Base-by-base conservation (phyloP, 345 rosid genomes). In the Murraya paniculata region DNA sequence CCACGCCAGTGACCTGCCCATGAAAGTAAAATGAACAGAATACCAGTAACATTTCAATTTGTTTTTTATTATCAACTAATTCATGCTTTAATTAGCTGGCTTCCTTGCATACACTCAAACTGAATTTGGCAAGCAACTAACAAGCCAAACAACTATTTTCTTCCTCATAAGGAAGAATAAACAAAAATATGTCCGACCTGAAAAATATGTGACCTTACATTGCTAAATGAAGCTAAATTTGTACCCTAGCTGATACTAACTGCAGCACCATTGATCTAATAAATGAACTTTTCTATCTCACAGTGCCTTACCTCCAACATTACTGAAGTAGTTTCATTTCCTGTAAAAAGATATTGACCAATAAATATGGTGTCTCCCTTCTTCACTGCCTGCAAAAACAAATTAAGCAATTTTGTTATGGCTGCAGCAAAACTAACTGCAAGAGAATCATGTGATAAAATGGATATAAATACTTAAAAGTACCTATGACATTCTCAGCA, bases 341-440 rank as follows among this genome's bases (percentile, higher is more conserved):
- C 95, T 2, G 95, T 89, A 81, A 89, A 91, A 75, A 91, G 86
- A 60, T 91, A 91, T 81, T 91, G 92, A 45, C 92, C 95, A 35
- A 91, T 85, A 80, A 90, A 91, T 73, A 91, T 90, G 27, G 88
- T 87, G 72, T 91, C 95, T 58, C 93, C 92, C 81, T 82, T 76
- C 82, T 90, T 90, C 85, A 91, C 95, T 22, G 89, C 86, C 95
- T 88, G 88, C 83, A 89, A 83, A 33, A 72, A 59, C 80, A 73
- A 76, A 62, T 50, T 68, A 62, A 69, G 21, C 50, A 38, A 64
- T 73, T 68, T 59, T 77, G 59, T 74, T 50, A 71, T 24, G 38
- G 62, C 64, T 65, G 58, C 33, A 31, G 13, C 9, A 36, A 27
- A 76, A 78, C 31, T 48, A 60, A 19, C 48, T 50, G 38, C 59